These are phyloP conservation scores for Globisporangium carolinianum DNA, from an alignment of 352 stramenopile species.

Conservation along the genomic window DNA sequence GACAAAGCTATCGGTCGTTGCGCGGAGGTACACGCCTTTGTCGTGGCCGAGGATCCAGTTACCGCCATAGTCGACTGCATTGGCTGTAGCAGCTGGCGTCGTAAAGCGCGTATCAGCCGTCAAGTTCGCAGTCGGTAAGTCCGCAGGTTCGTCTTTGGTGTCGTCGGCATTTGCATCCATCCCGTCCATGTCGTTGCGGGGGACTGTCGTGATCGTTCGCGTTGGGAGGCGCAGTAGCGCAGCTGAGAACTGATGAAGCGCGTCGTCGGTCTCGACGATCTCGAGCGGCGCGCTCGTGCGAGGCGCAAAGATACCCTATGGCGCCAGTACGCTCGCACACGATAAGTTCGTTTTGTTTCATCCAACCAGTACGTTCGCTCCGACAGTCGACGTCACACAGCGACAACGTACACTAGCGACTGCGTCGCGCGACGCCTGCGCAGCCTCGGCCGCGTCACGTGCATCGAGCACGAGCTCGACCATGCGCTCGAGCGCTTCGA, in stretches of 20 bases:
- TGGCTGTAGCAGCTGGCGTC: background rate
- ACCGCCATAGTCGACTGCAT: conserved; percentile 36
- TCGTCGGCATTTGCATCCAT: conserved; percentile 17
- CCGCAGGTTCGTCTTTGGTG: conserved; percentile 1
- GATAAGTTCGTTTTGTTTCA: background rate
- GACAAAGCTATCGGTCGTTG: conserved; percentile 66
- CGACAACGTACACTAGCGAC: conserved; percentile 18
- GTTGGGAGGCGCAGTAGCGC: conserved; percentile 63
- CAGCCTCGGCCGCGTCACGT: conserved; percentile 25
- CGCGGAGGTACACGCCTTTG: conserved; percentile 67
- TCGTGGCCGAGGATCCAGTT: conserved; percentile 80
- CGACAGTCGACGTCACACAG: background rate
- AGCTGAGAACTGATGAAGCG: conserved; percentile 57
- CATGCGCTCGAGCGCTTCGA: conserved; percentile 72
- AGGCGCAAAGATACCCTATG: conserved; percentile 39
- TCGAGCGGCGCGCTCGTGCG: conserved; percentile 29
- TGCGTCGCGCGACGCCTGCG: conserved; percentile 19
- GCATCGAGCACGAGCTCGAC: conserved; percentile 48
- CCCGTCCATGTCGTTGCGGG: conserved; percentile 10
- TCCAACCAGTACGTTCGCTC: background rate
- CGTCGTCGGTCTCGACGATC: conserved; percentile 50
- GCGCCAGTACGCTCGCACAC: too few species aligned
- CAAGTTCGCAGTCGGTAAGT: too few species aligned
- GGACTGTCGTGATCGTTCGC: conserved; percentile 71
- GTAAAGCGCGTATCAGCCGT: too few species aligned